Evolutionary conservation across 345 rosid genomes (phyloP).

Genomic region (Gossypium ekmanianum): DNA sequence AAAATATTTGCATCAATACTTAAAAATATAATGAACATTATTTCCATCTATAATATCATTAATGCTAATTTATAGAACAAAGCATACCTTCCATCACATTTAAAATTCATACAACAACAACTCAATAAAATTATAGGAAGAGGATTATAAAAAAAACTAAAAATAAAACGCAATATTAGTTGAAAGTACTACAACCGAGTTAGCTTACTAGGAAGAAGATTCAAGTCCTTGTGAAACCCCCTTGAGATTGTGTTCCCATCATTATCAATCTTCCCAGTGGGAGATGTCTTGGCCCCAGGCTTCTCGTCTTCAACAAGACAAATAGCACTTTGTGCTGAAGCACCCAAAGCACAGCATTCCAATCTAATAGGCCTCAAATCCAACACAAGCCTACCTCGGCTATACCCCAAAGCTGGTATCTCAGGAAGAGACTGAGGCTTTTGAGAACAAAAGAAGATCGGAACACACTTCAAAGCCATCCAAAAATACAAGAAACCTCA

Average conservation of each 20-base stretch:
- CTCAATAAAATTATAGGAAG: neutral
- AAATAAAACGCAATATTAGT: neutral
- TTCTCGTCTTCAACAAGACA: slow-evolving; percentile 61
- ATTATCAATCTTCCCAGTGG: slow-evolving; percentile 29
- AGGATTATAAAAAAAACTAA: neutral
- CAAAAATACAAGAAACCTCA: slow-evolving; percentile 10
- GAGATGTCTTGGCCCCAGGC: slow-evolving; percentile 47
- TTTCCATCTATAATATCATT: neutral
- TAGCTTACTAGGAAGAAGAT: slow-evolving; percentile 82
- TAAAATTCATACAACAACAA: slow-evolving; percentile 7
- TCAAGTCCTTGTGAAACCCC: slow-evolving; percentile 64
- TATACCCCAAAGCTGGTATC: slow-evolving; percentile 29
- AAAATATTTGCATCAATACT: neutral
- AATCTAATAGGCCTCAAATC: slow-evolving; percentile 32
- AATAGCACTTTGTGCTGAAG: slow-evolving; percentile 41
- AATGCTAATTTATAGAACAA: slow-evolving; percentile 3
- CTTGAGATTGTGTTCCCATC: slow-evolving; percentile 29
- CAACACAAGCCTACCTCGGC: slow-evolving; percentile 34
- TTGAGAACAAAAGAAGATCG: slow-evolving; percentile 53
- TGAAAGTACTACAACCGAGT: slow-evolving; percentile 11
- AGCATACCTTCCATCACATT: neutral
- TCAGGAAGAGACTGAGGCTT: slow-evolving; percentile 31
- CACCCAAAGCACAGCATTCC: slow-evolving; percentile 45
- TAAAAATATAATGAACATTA: neutral
- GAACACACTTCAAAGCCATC: slow-evolving; percentile 58